These are phyloP conservation scores for Botrytis hyacinthi DNA, from an alignment of 2,329 filamentous ascomycete genomes.

Conservation along the genomic window DNA sequence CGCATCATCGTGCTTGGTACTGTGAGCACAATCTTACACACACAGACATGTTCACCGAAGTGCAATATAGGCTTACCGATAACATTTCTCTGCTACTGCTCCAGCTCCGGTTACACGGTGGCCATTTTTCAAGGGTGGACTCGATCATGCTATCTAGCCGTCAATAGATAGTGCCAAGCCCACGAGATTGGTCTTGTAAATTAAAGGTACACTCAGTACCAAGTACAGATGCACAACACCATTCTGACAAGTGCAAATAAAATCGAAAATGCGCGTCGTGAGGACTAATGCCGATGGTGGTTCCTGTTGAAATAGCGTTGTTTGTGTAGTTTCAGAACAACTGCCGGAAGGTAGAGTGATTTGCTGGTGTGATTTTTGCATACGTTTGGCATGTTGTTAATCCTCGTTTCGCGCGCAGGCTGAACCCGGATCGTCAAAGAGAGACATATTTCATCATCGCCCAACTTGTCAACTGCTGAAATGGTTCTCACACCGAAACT, in stretches of 20 bases:
- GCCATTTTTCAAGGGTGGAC: not conserved
- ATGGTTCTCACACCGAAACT: slow-evolving; percentile 8
- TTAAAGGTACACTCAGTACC: not conserved
- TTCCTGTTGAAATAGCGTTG: not conserved
- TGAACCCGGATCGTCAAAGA: not conserved
- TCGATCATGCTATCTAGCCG: slow-evolving; percentile 8
- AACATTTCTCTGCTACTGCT: not conserved
- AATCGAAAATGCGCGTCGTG: not conserved
- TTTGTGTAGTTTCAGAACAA: not conserved
- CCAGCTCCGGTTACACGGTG: not conserved
- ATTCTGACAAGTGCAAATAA: not conserved
- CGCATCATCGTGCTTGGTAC: slow-evolving; percentile 4
- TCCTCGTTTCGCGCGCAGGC: not conserved
- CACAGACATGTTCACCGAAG: not conserved
- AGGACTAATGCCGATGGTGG: not conserved
- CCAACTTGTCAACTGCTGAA: not conserved
- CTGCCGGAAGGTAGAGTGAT: not conserved
- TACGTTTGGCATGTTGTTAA: not conserved
- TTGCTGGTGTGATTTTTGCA: not conserved
- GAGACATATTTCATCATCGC: slow-evolving; percentile 9
- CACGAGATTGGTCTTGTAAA: not conserved
- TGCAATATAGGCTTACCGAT: not conserved
- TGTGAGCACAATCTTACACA: not conserved
- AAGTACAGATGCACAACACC: not conserved
- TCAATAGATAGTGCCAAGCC: not conserved